Evolutionary conservation across 176 grass and related monocot genomes (phyloP).

Genomic region (Oryza rufipogon): DNA sequence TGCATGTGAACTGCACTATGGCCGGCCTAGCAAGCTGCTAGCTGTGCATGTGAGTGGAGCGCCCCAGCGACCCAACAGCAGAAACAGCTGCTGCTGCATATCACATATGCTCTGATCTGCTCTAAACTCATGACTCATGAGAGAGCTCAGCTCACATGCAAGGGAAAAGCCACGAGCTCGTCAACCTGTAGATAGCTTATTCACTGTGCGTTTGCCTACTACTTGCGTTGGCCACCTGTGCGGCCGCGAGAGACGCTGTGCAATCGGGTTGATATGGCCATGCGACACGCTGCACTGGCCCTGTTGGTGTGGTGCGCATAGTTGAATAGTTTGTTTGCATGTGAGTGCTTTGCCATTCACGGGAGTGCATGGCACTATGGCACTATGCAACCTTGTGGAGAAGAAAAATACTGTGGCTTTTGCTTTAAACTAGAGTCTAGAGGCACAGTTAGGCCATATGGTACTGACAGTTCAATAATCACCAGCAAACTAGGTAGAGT

Average conservation of each 20-base stretch:
- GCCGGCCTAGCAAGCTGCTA: background rate
- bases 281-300: conserved; percentile 1
- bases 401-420: background rate
- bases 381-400: background rate
- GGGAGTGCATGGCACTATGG: conserved; percentile 4
- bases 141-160: background rate
- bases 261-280: background rate
- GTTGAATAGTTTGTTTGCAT: background rate
- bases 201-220: background rate
- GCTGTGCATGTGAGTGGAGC: conserved; percentile 14
- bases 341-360: background rate
- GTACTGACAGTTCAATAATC: background rate
- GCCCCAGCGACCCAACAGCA: background rate
- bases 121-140: background rate
- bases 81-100: background rate
- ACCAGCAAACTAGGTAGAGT: background rate
- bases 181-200: conserved; percentile 9
- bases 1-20: conserved; percentile 49
- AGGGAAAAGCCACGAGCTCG: background rate
- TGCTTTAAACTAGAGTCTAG: background rate
- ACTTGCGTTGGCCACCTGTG: too few relatives aligned
- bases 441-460: background rate
- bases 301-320: background rate
- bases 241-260: background rate
- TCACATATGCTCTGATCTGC: background rate